These are phyloP conservation scores for Cyberlindnera bimundalis DNA, from an alignment of 805 yeast genomes.

Conservation along the genomic window DNA sequence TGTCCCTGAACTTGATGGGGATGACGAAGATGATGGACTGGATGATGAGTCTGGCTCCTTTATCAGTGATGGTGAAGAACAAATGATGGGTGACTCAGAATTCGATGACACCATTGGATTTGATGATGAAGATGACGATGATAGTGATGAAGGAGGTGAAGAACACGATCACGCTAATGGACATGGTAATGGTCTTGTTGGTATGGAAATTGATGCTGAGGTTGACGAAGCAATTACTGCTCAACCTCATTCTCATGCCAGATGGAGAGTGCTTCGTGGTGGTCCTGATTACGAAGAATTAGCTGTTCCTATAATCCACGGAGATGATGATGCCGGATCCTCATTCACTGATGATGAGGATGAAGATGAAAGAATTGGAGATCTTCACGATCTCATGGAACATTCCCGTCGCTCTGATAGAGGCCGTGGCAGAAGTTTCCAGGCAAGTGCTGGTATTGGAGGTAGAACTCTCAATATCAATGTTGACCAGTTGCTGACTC, in stretches of 20 bases:
- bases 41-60: slow-evolving; percentile 30
- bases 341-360: slow-evolving; percentile 7
- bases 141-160: neutral
- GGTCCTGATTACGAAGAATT: slow-evolving; percentile 28
- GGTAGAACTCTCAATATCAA: slow-evolving; percentile 8
- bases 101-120: slow-evolving; percentile 27
- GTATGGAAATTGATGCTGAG: slow-evolving; percentile 7
- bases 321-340: slow-evolving; percentile 12
- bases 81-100: slow-evolving; percentile 12
- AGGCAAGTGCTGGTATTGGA: slow-evolving; percentile 29
- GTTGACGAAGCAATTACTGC: slow-evolving; percentile 7
- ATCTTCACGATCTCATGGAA: slow-evolving; percentile 5
- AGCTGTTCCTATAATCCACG: slow-evolving; percentile 17
- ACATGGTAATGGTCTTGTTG: slow-evolving; percentile 2
- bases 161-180: neutral
- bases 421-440: slow-evolving; percentile 23
- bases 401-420: slow-evolving; percentile 8
- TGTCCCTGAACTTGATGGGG: slow-evolving; percentile 14
- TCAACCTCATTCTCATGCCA: neutral
- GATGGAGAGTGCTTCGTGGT: slow-evolving; percentile 18
- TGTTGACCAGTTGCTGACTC: slow-evolving; percentile 6
- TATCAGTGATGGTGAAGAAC: slow-evolving; percentile 9
- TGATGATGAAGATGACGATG: slow-evolving; percentile 28
- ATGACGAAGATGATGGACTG: slow-evolving; percentile 14
- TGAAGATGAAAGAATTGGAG: slow-evolving; percentile 16